These are phyloP conservation scores for Euphorbia corollata DNA, from an alignment of 441 rosid genomes.

Conservation along the genomic window DNA sequence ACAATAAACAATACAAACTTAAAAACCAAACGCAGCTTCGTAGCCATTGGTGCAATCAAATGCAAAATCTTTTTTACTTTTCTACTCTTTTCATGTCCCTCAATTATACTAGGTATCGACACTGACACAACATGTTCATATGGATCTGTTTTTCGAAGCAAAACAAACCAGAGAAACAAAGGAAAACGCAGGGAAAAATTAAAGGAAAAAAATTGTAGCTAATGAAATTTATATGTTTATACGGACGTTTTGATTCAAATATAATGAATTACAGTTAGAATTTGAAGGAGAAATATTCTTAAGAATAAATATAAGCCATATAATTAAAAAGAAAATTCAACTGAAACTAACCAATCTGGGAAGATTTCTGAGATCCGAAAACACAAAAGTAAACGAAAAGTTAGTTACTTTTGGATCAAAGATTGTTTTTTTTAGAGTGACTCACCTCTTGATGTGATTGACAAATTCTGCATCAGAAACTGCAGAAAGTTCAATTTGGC, in stretches of 20 bases:
- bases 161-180: no score
- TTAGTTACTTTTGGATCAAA: constrained; percentile 34
- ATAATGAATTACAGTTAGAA: constrained; percentile 35
- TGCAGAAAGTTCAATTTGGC: constrained; percentile 66
- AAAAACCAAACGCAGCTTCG: neutral
- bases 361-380: constrained; percentile 29
- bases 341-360: constrained; percentile 20
- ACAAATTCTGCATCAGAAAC: constrained; percentile 74
- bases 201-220: no score
- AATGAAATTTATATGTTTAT: no score
- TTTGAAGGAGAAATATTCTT: constrained; percentile 24
- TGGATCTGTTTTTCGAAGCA: no score
- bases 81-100: no score
- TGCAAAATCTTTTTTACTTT: neutral
- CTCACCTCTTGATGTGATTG: constrained; percentile 35
- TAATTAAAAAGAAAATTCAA: neutral
- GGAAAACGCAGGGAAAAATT: no score
- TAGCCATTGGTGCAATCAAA: neutral
- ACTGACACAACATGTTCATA: no score
- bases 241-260: constrained; percentile 4
- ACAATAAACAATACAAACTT: neutral
- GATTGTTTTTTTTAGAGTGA: constrained; percentile 16
- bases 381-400: constrained; percentile 28
- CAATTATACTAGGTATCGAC: no score
- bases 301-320: constrained; percentile 18